These are phyloP conservation scores for Epichloe aotearoae DNA, from an alignment of 2,329 filamentous ascomycete genomes.

Conservation along the genomic window DNA sequence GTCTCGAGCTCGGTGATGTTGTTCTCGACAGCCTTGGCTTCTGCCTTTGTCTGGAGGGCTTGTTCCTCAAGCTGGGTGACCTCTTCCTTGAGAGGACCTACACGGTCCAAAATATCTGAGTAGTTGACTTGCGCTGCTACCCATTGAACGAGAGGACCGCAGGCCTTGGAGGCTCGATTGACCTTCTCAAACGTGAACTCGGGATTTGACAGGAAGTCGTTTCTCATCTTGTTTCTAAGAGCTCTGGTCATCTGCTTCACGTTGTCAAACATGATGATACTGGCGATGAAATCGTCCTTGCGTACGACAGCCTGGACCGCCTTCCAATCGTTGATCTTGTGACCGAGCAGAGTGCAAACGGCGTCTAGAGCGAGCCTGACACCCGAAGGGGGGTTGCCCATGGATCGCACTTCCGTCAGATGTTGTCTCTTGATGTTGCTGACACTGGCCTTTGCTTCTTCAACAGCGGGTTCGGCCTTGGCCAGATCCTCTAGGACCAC, in stretches of 20 bases:
- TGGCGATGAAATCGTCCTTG: conserved; percentile 91
- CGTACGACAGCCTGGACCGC: conserved; percentile 78
- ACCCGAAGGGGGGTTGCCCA: conserved; percentile 82
- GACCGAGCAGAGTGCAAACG: conserved; percentile 88
- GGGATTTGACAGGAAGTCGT: conserved; percentile 80
- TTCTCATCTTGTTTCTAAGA: conserved; percentile 77
- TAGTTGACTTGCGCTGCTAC: conserved; percentile 93
- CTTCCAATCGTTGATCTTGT: conserved; percentile 86
- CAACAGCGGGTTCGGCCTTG: conserved; percentile 81
- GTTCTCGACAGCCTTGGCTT: conserved; percentile 82
- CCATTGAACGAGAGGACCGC: conserved; percentile 94
- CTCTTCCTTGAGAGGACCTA: conserved; percentile 84
- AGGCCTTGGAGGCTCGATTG: conserved; percentile 91
- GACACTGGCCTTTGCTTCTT: conserved; percentile 89
- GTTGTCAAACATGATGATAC: conserved; percentile 95
- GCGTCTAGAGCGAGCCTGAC: conserved; percentile 88
- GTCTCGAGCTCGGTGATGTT: conserved; percentile 73
- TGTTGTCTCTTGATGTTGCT: conserved; percentile 98
- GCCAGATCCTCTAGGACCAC: conserved; percentile 81
- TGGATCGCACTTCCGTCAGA: conserved; percentile 91
- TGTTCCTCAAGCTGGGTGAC: conserved; percentile 77
- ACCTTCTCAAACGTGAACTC: conserved; percentile 96
- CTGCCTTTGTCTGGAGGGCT: conserved; percentile 81
- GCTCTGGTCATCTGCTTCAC: conserved; percentile 82
- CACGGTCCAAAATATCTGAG: conserved; percentile 89